phyloP scores from a whole-genome alignment of 2,329 filamentous ascomycete genomes.

The Cladobotryum mycophilum region DNA sequence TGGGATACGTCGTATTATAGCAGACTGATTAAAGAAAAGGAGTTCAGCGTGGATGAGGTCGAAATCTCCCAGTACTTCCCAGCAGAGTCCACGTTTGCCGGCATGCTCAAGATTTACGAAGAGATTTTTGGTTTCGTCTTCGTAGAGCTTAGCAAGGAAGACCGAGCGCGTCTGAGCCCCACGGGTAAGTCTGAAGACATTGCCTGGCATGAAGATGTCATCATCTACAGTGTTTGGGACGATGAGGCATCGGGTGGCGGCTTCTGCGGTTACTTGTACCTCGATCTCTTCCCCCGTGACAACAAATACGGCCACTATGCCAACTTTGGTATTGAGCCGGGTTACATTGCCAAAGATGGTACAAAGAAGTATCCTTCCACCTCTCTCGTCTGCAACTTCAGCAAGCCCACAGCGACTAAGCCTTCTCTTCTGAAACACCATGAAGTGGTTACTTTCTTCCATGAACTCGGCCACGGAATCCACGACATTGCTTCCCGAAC shows the following conservation, averaged over 20 bases:
- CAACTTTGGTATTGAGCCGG: conserved; percentile 76
- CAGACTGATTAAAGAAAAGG: conserved; percentile 71
- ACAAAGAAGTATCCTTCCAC: conserved; percentile 70
- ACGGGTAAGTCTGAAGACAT: conserved; percentile 66
- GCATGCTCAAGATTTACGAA: conserved; percentile 80
- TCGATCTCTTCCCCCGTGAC: conserved; percentile 72
- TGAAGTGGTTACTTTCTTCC: conserved; percentile 77
- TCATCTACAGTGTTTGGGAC: conserved; percentile 77
- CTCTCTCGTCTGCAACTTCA: conserved; percentile 79
- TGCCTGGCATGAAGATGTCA: conserved; percentile 77
- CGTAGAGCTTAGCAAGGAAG: conserved; percentile 62
- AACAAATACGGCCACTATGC: conserved; percentile 83
- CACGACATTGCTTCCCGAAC: conserved; percentile 61
- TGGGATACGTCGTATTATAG: conserved; percentile 82
- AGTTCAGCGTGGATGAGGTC: conserved; percentile 73
- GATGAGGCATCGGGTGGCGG: conserved; percentile 62
- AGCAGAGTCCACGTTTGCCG: conserved; percentile 62
- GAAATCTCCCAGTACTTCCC: conserved; percentile 83
- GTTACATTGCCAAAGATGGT: conserved; percentile 60
- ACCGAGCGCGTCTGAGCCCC: conserved; percentile 57
- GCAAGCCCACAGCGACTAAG: conserved; percentile 69
- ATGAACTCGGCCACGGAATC: conserved; percentile 67
- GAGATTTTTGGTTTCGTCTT: conserved; percentile 75
- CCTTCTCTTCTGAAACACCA: conserved; percentile 76
- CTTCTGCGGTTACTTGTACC: conserved; percentile 77